phyloP scores from a whole-genome alignment of 805 yeast genomes.

The Starmerella potacharoeniae region DNA sequence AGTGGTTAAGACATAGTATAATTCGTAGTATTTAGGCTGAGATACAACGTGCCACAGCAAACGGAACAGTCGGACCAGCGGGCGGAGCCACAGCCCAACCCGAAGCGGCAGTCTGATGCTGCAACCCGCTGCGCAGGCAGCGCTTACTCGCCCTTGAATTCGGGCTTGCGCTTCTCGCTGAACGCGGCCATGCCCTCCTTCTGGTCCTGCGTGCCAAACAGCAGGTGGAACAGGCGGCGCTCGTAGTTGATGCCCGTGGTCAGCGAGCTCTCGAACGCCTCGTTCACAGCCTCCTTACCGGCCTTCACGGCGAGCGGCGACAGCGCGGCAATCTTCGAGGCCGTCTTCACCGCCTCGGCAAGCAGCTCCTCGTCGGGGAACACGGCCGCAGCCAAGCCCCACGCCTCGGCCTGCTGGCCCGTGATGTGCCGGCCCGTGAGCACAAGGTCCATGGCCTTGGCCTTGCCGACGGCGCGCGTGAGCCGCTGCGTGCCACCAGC shows the following conservation, averaged over 20 bases:
- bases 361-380: slow-evolving; percentile 33
- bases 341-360: slow-evolving; percentile 37
- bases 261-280: slow-evolving; percentile 31
- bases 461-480: slow-evolving; percentile 39
- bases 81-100: too few species aligned
- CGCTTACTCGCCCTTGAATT: slow-evolving; percentile 27
- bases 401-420: slow-evolving; percentile 36
- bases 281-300: slow-evolving; percentile 38
- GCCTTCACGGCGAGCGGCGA: slow-evolving; percentile 37
- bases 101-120: too few species aligned
- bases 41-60: too few species aligned
- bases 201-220: slow-evolving; percentile 39
- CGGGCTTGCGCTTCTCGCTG: slow-evolving; percentile 36
- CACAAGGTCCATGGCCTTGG: slow-evolving; percentile 39
- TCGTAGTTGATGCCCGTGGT: slow-evolving; percentile 35
- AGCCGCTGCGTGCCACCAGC: slow-evolving; percentile 47
- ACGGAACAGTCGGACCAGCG: too few species aligned
- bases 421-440: slow-evolving; percentile 38
- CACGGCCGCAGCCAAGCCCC: slow-evolving; percentile 40
- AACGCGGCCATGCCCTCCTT: slow-evolving; percentile 43
- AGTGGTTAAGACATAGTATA: too few species aligned
- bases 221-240: slow-evolving; percentile 35
- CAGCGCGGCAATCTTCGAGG: slow-evolving; percentile 33
- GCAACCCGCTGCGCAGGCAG: too few species aligned
- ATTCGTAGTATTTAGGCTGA: too few species aligned